Evolutionary conservation across 148 eudicot genomes (phyloP), one percentile per base, ranked within the genome.

Genomic region (Nyssa sinensis): DNA sequence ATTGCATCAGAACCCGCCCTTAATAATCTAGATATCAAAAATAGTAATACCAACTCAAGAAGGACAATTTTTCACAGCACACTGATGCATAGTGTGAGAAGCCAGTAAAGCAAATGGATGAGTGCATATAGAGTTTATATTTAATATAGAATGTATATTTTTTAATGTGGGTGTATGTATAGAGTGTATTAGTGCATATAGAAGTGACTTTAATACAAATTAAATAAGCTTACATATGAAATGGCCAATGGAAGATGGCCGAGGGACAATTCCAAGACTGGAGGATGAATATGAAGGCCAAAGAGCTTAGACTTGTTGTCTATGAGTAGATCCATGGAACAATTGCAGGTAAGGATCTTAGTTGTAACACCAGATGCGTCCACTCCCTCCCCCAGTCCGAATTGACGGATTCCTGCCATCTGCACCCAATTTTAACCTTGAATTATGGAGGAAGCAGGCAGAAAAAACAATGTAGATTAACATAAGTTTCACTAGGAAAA

Each of bases 321-420:
- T 17, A 87, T 62, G 12, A 78, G 13, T 25, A 89, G 39, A 31
- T 83, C 32, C 17, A 89, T 74, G 5, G 93, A 79, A 35, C 75
- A 75, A 66, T 89, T 89, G 80, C 81, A 73, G 12, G 75, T 77
- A 1, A 89, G 84, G 11, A 89, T n/a, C 71, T 83, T 86, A 5
- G 93, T 89, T 16, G 87, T 37, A 17, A 89, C 93, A 11, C 93
- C 93, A 27, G 90, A 68, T 8, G 47, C 75, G 72, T 89, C 93
- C 44, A 85, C 87, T 80, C 93, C 93, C 62, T 89, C 90, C 0
- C 79, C 86, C 39, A 89, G 83, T 66, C 62, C 70, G 53, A 89
- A 87, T 60, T 81, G 66, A 14, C 71, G 57, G 31, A 88, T 64
- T 66, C 85, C 59, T 53, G 69, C 81, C 3, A 88, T 70, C 92